Conservation (phyloP, 1,139 yeast genomes). For the Magnusiomyces tetraspermus region DNA sequence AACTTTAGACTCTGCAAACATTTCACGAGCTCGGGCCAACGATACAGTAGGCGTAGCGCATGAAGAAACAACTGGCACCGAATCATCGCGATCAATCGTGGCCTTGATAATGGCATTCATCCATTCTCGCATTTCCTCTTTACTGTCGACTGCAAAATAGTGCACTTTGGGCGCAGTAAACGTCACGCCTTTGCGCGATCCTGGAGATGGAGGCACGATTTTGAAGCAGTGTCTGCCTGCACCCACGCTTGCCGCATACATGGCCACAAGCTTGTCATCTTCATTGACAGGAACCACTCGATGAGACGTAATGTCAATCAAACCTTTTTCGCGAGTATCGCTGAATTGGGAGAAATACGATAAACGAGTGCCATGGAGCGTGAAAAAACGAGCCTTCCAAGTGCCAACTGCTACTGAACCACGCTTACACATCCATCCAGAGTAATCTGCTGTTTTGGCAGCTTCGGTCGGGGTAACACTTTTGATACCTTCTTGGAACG, state of each 20-base stretch:
- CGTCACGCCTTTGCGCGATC: slow-evolving; percentile 86
- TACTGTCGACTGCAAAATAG: slow-evolving; percentile 87
- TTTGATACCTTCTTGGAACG: slow-evolving; percentile 87
- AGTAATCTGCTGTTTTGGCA: slow-evolving; percentile 59
- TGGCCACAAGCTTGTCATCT: slow-evolving; percentile 68
- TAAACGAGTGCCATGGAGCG: slow-evolving; percentile 83
- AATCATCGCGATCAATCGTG: slow-evolving; percentile 89
- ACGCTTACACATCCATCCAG: slow-evolving; percentile 95
- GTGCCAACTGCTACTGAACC: slow-evolving; percentile 78
- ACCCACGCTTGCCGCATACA: slow-evolving; percentile 89
- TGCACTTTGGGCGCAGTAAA: slow-evolving; percentile 95
- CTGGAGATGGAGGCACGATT: slow-evolving; percentile 95
- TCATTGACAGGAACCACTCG: slow-evolving; percentile 74
- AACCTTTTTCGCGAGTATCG: slow-evolving; percentile 80
- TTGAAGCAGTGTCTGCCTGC: slow-evolving; percentile 89
- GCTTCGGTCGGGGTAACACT: slow-evolving; percentile 70
- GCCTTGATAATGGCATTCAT: slow-evolving; percentile 91
- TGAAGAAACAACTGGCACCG: slow-evolving; percentile 88
- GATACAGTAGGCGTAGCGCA: slow-evolving; percentile 93
- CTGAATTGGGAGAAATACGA: slow-evolving; percentile 76
- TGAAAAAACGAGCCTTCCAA: slow-evolving; percentile 86
- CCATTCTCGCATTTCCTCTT: slow-evolving; percentile 92
- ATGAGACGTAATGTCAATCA: slow-evolving; percentile 93
- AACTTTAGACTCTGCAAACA: slow-evolving; percentile 57
- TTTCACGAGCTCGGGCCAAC: slow-evolving; percentile 73